phyloP scores from a whole-genome alignment of 2,329 filamentous ascomycete species.

The Monilinia vaccinii-corymbosi region DNA sequence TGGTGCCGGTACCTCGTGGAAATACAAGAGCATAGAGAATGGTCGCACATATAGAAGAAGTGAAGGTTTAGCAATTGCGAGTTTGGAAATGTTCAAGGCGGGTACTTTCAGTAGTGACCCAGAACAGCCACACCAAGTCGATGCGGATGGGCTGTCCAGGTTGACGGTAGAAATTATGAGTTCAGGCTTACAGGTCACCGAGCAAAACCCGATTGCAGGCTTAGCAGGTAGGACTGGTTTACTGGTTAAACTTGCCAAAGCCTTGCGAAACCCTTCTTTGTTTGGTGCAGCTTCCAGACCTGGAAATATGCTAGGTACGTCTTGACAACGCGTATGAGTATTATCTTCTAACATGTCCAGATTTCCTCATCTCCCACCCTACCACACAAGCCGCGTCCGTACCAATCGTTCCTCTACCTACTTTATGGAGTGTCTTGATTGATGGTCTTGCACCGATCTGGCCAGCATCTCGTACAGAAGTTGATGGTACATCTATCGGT shows the following conservation, averaged over 20 bases:
- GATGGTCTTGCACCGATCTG: slow-evolving; percentile 79
- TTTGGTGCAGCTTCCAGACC: slow-evolving; percentile 80
- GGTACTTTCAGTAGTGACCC: slow-evolving; percentile 80
- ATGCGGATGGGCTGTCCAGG: slow-evolving; percentile 67
- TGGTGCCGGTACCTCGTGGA: slow-evolving; percentile 83
- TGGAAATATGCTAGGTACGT: slow-evolving; percentile 84
- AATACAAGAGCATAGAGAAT: slow-evolving; percentile 85
- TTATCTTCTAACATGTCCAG: slow-evolving; percentile 37
- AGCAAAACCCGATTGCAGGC: slow-evolving; percentile 73
- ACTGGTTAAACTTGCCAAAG: slow-evolving; percentile 64
- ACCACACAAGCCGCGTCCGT: slow-evolving; percentile 82
- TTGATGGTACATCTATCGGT: slow-evolving; percentile 79
- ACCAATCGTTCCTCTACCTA: slow-evolving; percentile 77
- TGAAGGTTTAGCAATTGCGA: slow-evolving; percentile 73
- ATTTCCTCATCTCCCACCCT: slow-evolving; percentile 87
- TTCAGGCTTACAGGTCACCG: slow-evolving; percentile 74
- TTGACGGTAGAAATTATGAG: slow-evolving; percentile 68
- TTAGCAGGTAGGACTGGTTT: slow-evolving; percentile 77
- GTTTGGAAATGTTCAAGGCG: slow-evolving; percentile 85
- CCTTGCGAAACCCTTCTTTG: slow-evolving; percentile 69
- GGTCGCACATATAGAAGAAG: slow-evolving; percentile 75
- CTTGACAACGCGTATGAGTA: neutral
- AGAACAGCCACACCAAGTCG: slow-evolving; percentile 78
- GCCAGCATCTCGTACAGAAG: slow-evolving; percentile 75
- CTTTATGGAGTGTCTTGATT: slow-evolving; percentile 86